Evolutionary conservation across 495 filamentous ascomycete species (phyloP).

Genomic region (Penicillium riverlandense): DNA sequence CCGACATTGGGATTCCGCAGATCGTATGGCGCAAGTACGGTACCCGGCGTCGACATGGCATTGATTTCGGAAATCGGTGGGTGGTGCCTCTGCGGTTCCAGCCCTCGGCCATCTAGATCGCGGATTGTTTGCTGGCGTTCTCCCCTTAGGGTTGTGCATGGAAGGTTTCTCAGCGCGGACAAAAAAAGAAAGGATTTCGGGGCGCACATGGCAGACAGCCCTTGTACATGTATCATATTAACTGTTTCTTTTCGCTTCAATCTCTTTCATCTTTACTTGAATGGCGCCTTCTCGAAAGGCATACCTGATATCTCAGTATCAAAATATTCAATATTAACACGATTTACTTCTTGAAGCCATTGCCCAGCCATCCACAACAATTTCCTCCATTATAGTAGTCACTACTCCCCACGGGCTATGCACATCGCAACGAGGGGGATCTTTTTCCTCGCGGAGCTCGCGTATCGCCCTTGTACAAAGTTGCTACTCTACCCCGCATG

Average conservation of each 20-base stretch:
- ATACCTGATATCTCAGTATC: too few relatives aligned
- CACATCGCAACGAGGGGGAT: too few relatives aligned
- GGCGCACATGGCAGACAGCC: background rate
- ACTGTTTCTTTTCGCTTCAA: too few relatives aligned
- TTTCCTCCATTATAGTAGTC: too few relatives aligned
- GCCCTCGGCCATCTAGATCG: slow-evolving; percentile 7
- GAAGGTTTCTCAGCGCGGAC: background rate
- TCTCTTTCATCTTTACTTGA: too few relatives aligned
- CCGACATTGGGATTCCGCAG: slow-evolving; percentile 77
- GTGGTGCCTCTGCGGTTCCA: slow-evolving; percentile 49
- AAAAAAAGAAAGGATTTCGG: too few relatives aligned
- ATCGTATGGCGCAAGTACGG: slow-evolving; percentile 83
- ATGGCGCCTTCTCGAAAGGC: too few relatives aligned
- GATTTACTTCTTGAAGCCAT: background rate
- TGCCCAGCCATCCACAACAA: background rate
- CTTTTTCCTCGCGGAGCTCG: too few relatives aligned
- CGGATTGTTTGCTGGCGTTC: background rate
- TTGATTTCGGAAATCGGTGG: slow-evolving; percentile 84
- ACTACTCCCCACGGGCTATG: too few relatives aligned
- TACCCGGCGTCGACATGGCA: slow-evolving; percentile 65
- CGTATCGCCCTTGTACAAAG: too few relatives aligned
- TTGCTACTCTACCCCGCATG: too few relatives aligned
- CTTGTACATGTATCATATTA: slow-evolving; percentile 5
- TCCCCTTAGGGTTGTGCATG: background rate
- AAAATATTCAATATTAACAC: too few relatives aligned